Base-by-base conservation (phyloP, 2,329 filamentous ascomycete genomes). In the Pseudocercospora fuligena region DNA sequence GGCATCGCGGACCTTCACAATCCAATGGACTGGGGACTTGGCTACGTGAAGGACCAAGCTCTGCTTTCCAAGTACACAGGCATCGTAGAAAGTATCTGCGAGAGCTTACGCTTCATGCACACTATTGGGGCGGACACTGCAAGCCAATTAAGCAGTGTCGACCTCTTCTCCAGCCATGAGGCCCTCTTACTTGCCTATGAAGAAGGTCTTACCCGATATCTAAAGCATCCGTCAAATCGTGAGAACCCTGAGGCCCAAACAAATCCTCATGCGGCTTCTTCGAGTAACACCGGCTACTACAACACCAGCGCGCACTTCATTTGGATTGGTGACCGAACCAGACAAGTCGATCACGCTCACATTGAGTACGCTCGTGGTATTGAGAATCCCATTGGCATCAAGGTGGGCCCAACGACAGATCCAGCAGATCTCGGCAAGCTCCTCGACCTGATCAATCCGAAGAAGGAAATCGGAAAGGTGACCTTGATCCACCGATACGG, bases 351-450 rank as follows among this genome's bases (percentile, higher is more conserved):
- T 77, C 92, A 94, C 73, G 94, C 91, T 0, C 95, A 99, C 80
- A 91, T 99, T 69, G 95, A 99, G 81, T 99, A 96, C 85, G 97
- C 98, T 86, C 91, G 95, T 54, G 95, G 95, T 66, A 91, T 99
- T 72, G 90, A 92, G 74, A 99, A 99, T 82, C 95, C 95, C 0
- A 92, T 99, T 73, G 95, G 95, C 68, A 90, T 99, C 80, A 99
- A 99, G 80, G 92, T 99, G 65, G 95, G 95, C 0, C 95, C 95
- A 8, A 91, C 89, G 5, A 97, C 97, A 75, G 87, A 89, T 2
- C 83, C 87, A 0, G 82, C 87, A 0, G 95, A 98, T 76, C 86
- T 99, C 14, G 86, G 94, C 14, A 82, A 84, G 27, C 86, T 99
- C 1, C 88, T 99, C 27, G 88, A 96, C 73, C 90, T 90, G 9